These are phyloP conservation scores for Xerocomus minutiporus DNA, from an alignment of 1,284 basidiomycete genomes.

Conservation along the genomic window DNA sequence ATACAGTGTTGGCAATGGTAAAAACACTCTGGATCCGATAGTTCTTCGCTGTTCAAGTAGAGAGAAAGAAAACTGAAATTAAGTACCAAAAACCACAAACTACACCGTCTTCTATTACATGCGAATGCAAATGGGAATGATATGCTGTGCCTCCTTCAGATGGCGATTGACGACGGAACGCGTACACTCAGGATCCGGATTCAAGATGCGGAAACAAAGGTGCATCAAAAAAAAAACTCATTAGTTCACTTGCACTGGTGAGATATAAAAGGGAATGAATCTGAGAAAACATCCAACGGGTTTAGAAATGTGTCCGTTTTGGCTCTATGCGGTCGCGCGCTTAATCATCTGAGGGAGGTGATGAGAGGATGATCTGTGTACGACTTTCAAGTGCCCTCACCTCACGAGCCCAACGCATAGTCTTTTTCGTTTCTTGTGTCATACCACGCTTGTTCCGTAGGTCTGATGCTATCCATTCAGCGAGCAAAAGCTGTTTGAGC, in stretches of 20 bases:
- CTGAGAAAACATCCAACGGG: conserved; percentile 17
- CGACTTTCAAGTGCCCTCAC: conserved; percentile 38
- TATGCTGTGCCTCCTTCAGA: conserved; percentile 58
- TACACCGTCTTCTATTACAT: conserved; percentile 42
- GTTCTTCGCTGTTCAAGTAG: conserved; percentile 8
- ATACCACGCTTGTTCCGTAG: conserved; percentile 69
- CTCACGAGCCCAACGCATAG: conserved; percentile 79
- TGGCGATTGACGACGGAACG: conserved; percentile 39
- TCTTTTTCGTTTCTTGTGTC: conserved; percentile 70
- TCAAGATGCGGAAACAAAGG: conserved; percentile 22
- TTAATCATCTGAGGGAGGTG: conserved; percentile 55
- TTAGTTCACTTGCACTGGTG: conserved; percentile 44
- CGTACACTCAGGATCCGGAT: conserved; percentile 19
- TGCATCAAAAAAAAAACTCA: conserved; percentile 20
- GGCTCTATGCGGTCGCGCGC: conserved; percentile 57
- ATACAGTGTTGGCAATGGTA: conserved; percentile 20
- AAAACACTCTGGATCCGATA: conserved; percentile 15
- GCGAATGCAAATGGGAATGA: conserved; percentile 40
- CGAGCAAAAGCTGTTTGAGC: conserved; percentile 74
- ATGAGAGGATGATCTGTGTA: not conserved
- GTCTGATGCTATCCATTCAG: conserved; percentile 79
- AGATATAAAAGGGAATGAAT: conserved; percentile 27
- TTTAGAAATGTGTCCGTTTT: not conserved
- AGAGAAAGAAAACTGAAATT: conserved; percentile 19
- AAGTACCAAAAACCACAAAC: conserved; percentile 25